A percentile compares a stretch with the other conserved stretches of the same genome.
phyloP scores from a whole-genome alignment of 805 yeast species.

The Blastobotrys mokoenaii region DNA sequence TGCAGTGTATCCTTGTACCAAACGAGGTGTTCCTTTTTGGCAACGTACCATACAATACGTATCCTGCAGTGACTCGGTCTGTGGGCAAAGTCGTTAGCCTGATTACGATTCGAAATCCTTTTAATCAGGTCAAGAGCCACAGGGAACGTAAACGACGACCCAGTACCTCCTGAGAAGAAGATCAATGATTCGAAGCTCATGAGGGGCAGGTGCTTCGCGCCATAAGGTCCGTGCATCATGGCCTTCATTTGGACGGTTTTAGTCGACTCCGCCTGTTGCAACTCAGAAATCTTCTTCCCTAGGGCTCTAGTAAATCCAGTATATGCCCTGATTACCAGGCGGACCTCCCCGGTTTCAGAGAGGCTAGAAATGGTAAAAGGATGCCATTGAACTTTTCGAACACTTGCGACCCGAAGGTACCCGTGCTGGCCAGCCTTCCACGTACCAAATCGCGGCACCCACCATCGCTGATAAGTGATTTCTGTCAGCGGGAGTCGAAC shows the following conservation, averaged over 20 bases:
- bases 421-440: constrained; percentile 46
- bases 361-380: constrained; percentile 41
- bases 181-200: constrained; percentile 34
- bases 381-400: constrained; percentile 35
- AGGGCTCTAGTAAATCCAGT: constrained; percentile 38
- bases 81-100: constrained; percentile 27
- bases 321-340: constrained; percentile 33
- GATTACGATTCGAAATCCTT: constrained; percentile 2
- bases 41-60: constrained; percentile 31
- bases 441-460: constrained; percentile 29
- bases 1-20: constrained; percentile 35
- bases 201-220: constrained; percentile 36
- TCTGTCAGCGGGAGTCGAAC: constrained; percentile 30
- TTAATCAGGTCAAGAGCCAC: constrained; percentile 34
- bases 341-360: constrained; percentile 33
- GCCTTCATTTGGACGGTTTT: constrained; percentile 18
- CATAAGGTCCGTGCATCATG: constrained; percentile 37
- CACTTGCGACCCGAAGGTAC: constrained; percentile 33
- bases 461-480: constrained; percentile 10
- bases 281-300: constrained; percentile 24
- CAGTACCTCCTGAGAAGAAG: constrained; percentile 39
- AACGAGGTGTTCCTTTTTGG: constrained; percentile 20
- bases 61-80: constrained; percentile 28
- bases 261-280: constrained; percentile 12
- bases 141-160: constrained; percentile 40